Percentiles rank a stretch among this genome's conserved stretches.
phyloP scores from a whole-genome alignment of 2,329 filamentous ascomycete species.

The Xylaria sp. region DNA sequence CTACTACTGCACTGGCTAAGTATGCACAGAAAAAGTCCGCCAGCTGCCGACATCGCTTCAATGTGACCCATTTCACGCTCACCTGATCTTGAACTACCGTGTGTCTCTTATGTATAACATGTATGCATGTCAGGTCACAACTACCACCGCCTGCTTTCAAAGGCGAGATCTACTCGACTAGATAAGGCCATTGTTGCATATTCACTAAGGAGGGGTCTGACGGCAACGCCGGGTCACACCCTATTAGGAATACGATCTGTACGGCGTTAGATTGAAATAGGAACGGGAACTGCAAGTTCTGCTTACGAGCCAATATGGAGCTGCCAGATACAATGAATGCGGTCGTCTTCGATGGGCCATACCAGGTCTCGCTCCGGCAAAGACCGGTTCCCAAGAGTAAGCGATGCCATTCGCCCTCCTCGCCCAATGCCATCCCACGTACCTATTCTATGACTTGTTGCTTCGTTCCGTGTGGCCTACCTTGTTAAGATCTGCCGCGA shows the following conservation, averaged over 20 bases:
- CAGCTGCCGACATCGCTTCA: slow-evolving; percentile 34
- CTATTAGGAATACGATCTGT: slow-evolving; percentile 17
- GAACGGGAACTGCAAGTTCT: slow-evolving; percentile 17
- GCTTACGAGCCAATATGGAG: slow-evolving; percentile 33
- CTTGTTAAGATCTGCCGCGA: slow-evolving; percentile 9
- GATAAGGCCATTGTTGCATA: slow-evolving; percentile 24
- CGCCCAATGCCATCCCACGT: slow-evolving; percentile 10
- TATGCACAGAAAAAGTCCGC: slow-evolving; percentile 11
- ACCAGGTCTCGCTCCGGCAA: slow-evolving; percentile 80
- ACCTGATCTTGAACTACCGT: slow-evolving; percentile 31
- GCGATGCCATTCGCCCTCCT: slow-evolving; percentile 34
- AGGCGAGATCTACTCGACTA: slow-evolving; percentile 22
- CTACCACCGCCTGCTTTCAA: slow-evolving; percentile 14
- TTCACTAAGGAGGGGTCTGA: slow-evolving; percentile 10
- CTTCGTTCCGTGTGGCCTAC: slow-evolving; percentile 7
- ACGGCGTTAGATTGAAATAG: slow-evolving; percentile 24
- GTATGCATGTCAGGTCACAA: slow-evolving; percentile 26
- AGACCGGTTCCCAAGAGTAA: slow-evolving; percentile 76
- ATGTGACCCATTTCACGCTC: slow-evolving; percentile 29
- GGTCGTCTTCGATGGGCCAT: slow-evolving; percentile 85
- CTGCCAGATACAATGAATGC: slow-evolving; percentile 77
- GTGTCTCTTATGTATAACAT: slow-evolving; percentile 28
- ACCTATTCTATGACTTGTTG: slow-evolving; percentile 18
- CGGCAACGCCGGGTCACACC: slow-evolving; percentile 11
- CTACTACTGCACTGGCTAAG: slow-evolving; percentile 27